A percentile compares a stretch with the other conserved stretches of the same genome.
These are phyloP conservation scores for Talaromyces thailandensis DNA, from an alignment of 495 filamentous ascomycete genomes.

Conservation along the genomic window DNA sequence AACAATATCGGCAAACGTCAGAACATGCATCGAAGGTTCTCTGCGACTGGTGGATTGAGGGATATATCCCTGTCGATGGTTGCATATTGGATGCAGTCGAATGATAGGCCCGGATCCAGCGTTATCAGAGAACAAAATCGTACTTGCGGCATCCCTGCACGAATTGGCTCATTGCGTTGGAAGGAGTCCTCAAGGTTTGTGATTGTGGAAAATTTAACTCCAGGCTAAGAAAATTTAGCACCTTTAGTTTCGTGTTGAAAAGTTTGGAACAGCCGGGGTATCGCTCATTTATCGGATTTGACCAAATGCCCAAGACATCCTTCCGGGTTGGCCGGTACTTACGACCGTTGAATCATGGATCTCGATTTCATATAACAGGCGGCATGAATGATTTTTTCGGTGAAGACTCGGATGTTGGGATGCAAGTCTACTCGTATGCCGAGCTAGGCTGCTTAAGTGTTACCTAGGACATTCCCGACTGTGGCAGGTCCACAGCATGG, in stretches of 20 bases:
- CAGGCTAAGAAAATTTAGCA: conserved; percentile 1
- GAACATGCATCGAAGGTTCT: conserved; percentile 5
- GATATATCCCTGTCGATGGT: not conserved
- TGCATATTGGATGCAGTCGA: conserved; percentile 3
- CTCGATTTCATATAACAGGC: not conserved
- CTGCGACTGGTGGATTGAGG: not conserved
- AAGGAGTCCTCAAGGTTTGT: not conserved
- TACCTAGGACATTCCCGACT: not conserved
- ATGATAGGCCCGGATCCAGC: not conserved
- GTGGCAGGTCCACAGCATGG: not conserved
- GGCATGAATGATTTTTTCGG: not conserved
- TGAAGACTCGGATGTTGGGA: not conserved
- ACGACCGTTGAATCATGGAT: not conserved
- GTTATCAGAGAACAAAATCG: conserved; percentile 4
- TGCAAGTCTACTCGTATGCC: no score
- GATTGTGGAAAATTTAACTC: not conserved
- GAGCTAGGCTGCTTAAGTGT: no score
- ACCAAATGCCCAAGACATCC: not conserved
- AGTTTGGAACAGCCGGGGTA: conserved; percentile 8
- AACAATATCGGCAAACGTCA: conserved; percentile 2
- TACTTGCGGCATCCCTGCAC: not conserved
- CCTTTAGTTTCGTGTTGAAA: not conserved
- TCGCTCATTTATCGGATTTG: not conserved
- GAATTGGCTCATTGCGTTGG: not conserved
- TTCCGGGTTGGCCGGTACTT: not conserved